These are phyloP conservation scores for Pythium brachiatum DNA, from an alignment of 352 stramenopile species.

Conservation along the genomic window DNA sequence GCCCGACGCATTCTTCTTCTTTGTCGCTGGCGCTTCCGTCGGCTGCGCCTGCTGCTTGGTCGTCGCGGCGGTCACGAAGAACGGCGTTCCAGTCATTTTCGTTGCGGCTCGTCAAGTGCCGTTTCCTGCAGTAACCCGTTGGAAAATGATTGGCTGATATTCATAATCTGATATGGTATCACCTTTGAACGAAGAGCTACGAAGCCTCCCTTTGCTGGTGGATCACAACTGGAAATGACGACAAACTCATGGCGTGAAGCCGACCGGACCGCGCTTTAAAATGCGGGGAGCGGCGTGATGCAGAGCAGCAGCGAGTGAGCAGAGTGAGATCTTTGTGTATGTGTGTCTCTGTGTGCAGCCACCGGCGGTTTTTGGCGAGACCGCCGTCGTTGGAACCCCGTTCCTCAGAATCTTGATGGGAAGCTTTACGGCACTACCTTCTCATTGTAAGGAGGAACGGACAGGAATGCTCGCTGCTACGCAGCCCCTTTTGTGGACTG, in stretches of 20 bases:
- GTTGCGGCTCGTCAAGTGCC: slow-evolving; percentile 1
- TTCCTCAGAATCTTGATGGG: slow-evolving; percentile 83
- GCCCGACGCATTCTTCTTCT: slow-evolving; percentile 11
- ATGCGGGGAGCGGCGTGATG: background rate
- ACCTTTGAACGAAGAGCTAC: background rate
- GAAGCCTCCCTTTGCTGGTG: background rate
- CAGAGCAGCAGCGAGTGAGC: background rate
- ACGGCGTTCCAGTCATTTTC: slow-evolving; percentile 56
- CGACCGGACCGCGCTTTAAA: slow-evolving; percentile 13
- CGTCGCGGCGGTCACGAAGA: slow-evolving; percentile 41
- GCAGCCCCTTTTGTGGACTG: background rate
- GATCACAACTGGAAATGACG: slow-evolving; percentile 61
- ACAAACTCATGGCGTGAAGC: slow-evolving; percentile 21
- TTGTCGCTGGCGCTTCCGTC: background rate
- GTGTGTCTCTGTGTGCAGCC: slow-evolving; percentile 18
- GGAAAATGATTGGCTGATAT: slow-evolving; percentile 21
- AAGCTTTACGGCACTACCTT: slow-evolving; percentile 71
- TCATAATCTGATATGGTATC: background rate
- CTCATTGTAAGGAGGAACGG: slow-evolving; percentile 78
- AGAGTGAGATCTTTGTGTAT: background rate
- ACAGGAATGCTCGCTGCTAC: slow-evolving; percentile 25
- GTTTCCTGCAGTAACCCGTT: background rate
- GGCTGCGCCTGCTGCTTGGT: slow-evolving; percentile 16
- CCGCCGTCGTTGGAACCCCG: slow-evolving; percentile 31
- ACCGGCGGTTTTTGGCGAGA: slow-evolving; percentile 72